Percentiles rank a stretch among this genome's conserved stretches.
phyloP scores from a whole-genome alignment of 2,329 filamentous ascomycete genomes.

The Talaromyces funiculosus region DNA sequence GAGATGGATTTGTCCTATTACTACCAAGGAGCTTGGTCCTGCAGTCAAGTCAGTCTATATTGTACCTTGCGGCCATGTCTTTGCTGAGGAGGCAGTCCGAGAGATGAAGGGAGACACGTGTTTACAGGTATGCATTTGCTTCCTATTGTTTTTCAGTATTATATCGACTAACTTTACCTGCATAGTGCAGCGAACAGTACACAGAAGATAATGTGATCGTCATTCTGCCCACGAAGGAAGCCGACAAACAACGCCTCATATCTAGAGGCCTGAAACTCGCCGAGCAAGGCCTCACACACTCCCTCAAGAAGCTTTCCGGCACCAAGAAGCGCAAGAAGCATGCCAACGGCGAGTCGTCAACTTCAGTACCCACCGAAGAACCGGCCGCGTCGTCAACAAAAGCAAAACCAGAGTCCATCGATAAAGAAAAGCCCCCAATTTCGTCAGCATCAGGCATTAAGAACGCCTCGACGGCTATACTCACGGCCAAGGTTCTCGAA shows the following conservation, averaged over 20 bases:
- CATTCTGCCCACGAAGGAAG: constrained; percentile 66
- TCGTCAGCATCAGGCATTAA: constrained; percentile 61
- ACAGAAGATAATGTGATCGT: constrained; percentile 70
- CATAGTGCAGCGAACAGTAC: constrained; percentile 75
- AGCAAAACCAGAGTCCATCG: constrained; percentile 17
- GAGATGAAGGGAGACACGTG: constrained; percentile 65
- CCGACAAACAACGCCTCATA: constrained; percentile 64
- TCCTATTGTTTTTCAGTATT: neutral
- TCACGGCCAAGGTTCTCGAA: constrained; percentile 79
- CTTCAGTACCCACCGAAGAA: constrained; percentile 1
- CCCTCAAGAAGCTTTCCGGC: constrained; percentile 69
- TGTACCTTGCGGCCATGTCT: constrained; percentile 92
- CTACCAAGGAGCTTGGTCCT: constrained; percentile 77
- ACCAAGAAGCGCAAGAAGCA: constrained; percentile 72
- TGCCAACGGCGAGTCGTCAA: constrained; percentile 33
- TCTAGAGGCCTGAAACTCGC: constrained; percentile 63
- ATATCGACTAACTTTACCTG: constrained; percentile 6
- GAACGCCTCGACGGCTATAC: constrained; percentile 74
- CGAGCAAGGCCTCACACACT: constrained; percentile 71
- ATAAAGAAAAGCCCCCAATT: constrained; percentile 28
- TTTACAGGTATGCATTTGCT: constrained; percentile 41
- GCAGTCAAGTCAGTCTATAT: constrained; percentile 77
- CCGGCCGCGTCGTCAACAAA: constrained; percentile 13
- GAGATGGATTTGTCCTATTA: constrained; percentile 78
- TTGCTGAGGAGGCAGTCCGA: constrained; percentile 77